phyloP scores from a whole-genome alignment of 345 rosid species.

The Linum lewisii region DNA sequence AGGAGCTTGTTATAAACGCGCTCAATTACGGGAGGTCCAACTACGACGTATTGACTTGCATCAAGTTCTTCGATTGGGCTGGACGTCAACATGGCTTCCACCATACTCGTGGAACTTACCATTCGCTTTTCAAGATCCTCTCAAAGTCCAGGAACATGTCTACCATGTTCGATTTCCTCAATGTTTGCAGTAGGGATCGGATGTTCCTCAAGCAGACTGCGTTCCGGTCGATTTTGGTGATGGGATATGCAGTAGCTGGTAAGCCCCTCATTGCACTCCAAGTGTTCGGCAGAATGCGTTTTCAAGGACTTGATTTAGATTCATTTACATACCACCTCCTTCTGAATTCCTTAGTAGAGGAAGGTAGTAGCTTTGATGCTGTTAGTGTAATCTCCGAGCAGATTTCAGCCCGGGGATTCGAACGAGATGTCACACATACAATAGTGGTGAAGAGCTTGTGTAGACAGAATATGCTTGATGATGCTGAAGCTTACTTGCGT shows the following conservation, averaged over 20 bases:
- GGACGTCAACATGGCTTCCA: conserved; percentile 51
- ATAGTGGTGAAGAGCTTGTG: conserved; percentile 57
- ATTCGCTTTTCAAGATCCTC: conserved; percentile 66
- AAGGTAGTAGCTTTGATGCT: conserved; percentile 34
- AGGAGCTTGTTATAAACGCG: conserved; percentile 49
- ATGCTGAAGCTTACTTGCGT: conserved; percentile 49
- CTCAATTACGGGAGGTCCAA: conserved; percentile 32
- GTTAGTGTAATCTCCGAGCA: conserved; percentile 39
- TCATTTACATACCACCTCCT: conserved; percentile 48
- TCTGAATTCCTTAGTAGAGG: conserved; percentile 66
- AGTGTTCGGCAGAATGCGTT: conserved; percentile 66
- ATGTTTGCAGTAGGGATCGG: conserved; percentile 16
- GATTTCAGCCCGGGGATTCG: conserved; percentile 45
- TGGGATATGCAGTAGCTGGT: conserved; percentile 74
- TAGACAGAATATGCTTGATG: conserved; percentile 40
- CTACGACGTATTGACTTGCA: conserved; percentile 48
- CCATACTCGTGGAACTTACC: conserved; percentile 57
- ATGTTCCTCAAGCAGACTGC: conserved; percentile 13
- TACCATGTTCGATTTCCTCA: conserved; percentile 38
- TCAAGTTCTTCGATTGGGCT: conserved; percentile 91
- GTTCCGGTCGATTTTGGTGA: conserved; percentile 47
- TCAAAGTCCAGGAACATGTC: conserved; percentile 33
- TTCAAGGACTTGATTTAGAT: conserved; percentile 68
- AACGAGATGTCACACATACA: conserved; percentile 32
- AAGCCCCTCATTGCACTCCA: conserved; percentile 58